Evolutionary conservation across 2,329 filamentous ascomycete species (phyloP), one percentile per base, ranked within the genome.

Genomic region (Zymoseptoria pseudotritici): DNA sequence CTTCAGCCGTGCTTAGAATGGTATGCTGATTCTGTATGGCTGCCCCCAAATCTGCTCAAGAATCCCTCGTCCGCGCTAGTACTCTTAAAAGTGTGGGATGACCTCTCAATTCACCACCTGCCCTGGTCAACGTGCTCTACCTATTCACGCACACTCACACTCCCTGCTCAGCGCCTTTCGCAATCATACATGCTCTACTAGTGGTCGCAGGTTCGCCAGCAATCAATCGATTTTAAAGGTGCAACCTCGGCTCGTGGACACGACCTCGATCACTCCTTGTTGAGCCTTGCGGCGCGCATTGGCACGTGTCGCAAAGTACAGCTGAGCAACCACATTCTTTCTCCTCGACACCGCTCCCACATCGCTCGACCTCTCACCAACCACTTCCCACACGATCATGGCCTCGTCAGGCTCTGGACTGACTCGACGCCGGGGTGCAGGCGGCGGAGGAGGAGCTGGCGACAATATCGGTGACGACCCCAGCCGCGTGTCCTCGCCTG

Each of bases 331-430:
- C 21, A 42, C 53, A 11, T 36, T 29, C n/a, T 19, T 26, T 52
- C 36, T 24, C n/a, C n/a, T 29, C 55, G 11, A 46, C n/a, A 50
- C 11, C 17, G 1, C 10, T n/a, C 7, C 17, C 13, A 46, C 13
- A 17, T n/a, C 13, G 36, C 36, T 3, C 11, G 36, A 7, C 6
- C 36, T 7, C 36, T 46, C 4, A n/a, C 3, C 24, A 31, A 52
- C 49, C 50, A 22, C 58, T 21, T 50, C 31, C 51, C 49, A 59
- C 66, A 68, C 55, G 63, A 65, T 57, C 50, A 87, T 87, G 85
- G 82, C 83, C 77, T 82, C 83, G 74, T 89, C 81, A 82, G 89
- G 83, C 82, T 89, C 81, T 82, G 90, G 83, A 82, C 84, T 83
- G 82, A 89, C 81, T 75, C 82, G 87, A 75, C 80, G 87, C 72